Evolutionary conservation across 2,329 filamentous ascomycete genomes (phyloP), one percentile per base, ranked within the genome.

Genomic region (Arthrobotrys conoides): DNA sequence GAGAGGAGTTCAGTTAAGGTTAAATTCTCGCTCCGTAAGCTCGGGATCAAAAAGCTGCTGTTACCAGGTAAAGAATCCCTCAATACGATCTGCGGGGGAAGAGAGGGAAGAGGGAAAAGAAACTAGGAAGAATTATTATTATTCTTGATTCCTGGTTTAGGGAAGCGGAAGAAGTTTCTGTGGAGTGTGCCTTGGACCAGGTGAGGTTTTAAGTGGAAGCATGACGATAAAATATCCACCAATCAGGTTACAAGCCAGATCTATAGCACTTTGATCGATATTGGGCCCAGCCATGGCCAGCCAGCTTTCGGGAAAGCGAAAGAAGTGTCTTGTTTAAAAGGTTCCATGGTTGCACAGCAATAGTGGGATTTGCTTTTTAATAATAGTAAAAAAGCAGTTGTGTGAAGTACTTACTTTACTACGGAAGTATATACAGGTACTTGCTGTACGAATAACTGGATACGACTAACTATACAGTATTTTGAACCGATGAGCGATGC

Each of bases 81-180:
- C 53, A 61, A 71, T 70, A 67, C 72, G 72, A 76, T 66, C 72
- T 66, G 72, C 57, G 72, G 69, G n/a, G n/a, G n/a, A n/a, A n/a
- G n/a, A n/a, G n/a, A n/a, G n/a, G n/a, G n/a, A n/a, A 59, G 53
- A 36, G 18, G 57, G 57, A 49, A 59, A 41, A 49, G 69, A 41
- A 49, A 53, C 70, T 61, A 73, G 70, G 72, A 76, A 71, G 53
- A 77, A 77, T 77, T 71, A 71, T n/a, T n/a, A n/a, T n/a, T 77
- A 71, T 71, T 61, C 65, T 48, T 41, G 27, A 2, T 38, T 46
- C 18, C 20, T 64, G 49, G n/a, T n/a, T 67, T 51, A 73, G 49
- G 70, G 70, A 66, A 73, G 70, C 70, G 70, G 70, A 73, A 53
- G 67, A 70, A 65, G 57, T 71, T 30, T 66, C 36, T 59, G 16